Evolutionary conservation across 1,139 yeast genomes (phyloP), one percentile per base, ranked within the genome.

Genomic region (Saccharomyces hybrid): DNA sequence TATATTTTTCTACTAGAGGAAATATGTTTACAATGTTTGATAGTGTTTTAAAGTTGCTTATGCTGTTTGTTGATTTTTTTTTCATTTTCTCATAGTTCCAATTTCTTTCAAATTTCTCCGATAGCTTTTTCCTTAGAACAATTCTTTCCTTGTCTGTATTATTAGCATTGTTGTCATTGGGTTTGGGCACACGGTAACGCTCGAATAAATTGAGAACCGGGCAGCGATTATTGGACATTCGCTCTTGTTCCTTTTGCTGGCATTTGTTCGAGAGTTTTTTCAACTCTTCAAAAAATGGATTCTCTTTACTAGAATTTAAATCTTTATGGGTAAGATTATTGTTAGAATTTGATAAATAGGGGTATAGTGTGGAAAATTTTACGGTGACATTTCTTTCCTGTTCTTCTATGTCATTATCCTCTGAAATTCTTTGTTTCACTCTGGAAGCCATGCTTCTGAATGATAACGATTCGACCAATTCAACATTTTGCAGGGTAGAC

Each of bases 1-100:
- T 93, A 70, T 88, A 91, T 67, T 86, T 84, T 70, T 93, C 99
- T 48, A 91, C 97, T 58, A 93, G 73, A 13, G 96, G 96, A 73
- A 93, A 93, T 29, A 91, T 74, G 67, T 93, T 90, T 38, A 87
- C 74, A 53, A 76, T 72, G 23, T 67, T 60, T 50, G 55, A 59
- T n/a, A 52, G 50, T 19, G 23, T 3, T 19, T 19, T 19, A 19
- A 19, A 19, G 23, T n/a, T 8, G 19, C 7, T 52, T 13, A 63
- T 53, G 27, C 55, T 52, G 31, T 58, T 52, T 62, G 65, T 54
- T 26, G 63, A 48, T n/a, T 55, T 53, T 51, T 58, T 62, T 0
- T 60, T 52, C 46, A 62, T 52, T 14, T 58, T 57, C 4, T 58
- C 29, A 47, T 62, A 60, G 14, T 55, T 50, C 62, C 62, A 62